A percentile compares a stretch with the other conserved stretches of the same genome.
Conservation (phyloP, 306 rosid species). For the Abrus precatorius region DNA sequence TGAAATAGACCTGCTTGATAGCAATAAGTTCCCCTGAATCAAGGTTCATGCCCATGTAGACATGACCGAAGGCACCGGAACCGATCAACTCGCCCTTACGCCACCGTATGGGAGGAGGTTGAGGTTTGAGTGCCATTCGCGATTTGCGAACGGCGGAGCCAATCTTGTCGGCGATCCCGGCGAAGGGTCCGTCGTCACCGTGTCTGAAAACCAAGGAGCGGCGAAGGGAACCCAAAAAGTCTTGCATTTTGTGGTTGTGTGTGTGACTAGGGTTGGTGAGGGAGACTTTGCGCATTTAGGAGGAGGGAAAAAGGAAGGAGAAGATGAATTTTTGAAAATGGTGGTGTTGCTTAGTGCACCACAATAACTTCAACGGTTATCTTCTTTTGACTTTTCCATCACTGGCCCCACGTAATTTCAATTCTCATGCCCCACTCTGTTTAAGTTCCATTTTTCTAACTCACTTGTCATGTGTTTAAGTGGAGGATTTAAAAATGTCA, state of each 20-base stretch:
- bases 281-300: conserved; percentile 7
- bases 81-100: conserved; percentile 93
- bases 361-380: conserved; percentile 46
- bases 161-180: conserved; percentile 76
- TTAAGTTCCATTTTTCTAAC: too few relatives aligned
- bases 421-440: too few relatives aligned
- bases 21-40: conserved; percentile 97
- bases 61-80: conserved; percentile 89
- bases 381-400: conserved; percentile 30
- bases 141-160: conserved; percentile 85
- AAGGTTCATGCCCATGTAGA: conserved; percentile 95
- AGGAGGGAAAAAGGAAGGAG: conserved; percentile 45
- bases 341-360: background rate
- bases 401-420: background rate
- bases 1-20: conserved; percentile 73
- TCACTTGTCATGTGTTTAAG: too few relatives aligned
- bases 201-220: conserved; percentile 70
- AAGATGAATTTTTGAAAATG: conserved; percentile 45
- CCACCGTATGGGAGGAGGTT: conserved; percentile 82
- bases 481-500: too few relatives aligned
- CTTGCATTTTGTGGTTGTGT: conserved; percentile 62
- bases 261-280: conserved; percentile 43
- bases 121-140: conserved; percentile 59
- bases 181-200: conserved; percentile 63
- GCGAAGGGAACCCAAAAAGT: conserved; percentile 82